Conservation (phyloP, 768 basidiomycete species). For the Tylopilus cervinicoccineus region DNA sequence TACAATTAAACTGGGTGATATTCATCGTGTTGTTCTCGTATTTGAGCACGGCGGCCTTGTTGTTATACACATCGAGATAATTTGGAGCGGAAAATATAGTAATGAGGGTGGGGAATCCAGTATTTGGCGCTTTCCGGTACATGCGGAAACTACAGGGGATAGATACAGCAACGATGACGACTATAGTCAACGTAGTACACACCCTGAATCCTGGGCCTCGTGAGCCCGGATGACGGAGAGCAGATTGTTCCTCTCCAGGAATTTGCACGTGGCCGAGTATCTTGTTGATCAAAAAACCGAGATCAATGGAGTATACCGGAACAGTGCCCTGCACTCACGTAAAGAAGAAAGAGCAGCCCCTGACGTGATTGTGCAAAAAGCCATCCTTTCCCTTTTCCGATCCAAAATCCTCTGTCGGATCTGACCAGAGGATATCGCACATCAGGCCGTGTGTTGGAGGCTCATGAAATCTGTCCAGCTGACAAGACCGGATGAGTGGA, state of each 20-base stretch:
- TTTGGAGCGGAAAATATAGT: conserved; percentile 98
- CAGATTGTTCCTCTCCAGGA: conserved; percentile 87
- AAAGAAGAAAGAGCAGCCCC: conserved; percentile 75
- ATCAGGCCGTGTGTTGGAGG: conserved; percentile 70
- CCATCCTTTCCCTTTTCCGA: conserved; percentile 60
- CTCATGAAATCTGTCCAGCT: conserved; percentile 72
- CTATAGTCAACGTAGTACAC: conserved; percentile 21
- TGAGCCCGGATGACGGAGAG: conserved; percentile 95
- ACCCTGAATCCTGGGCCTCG: conserved; percentile 97
- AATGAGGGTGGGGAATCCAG: conserved; percentile 94
- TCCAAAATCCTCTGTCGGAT: conserved; percentile 71
- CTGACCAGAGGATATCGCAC: conserved; percentile 76
- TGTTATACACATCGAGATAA: conserved; percentile 94
- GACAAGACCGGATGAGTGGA: conserved; percentile 3
- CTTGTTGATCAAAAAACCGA: conserved; percentile 27
- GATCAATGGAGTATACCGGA: not conserved
- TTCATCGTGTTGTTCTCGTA: conserved; percentile 97
- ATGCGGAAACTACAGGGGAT: conserved; percentile 66
- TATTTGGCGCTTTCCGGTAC: conserved; percentile 89
- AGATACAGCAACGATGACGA: not conserved
- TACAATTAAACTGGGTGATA: conserved; percentile 81
- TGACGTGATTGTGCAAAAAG: conserved; percentile 70
- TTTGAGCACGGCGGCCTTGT: conserved; percentile 95
- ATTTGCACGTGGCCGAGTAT: conserved; percentile 88
- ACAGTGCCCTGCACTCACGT: conserved; percentile 40